Percentiles rank a stretch among this genome's conserved stretches.
Conservation (phyloP, 2,329 filamentous ascomycete species). For the Parascedosporium putredinis region DNA sequence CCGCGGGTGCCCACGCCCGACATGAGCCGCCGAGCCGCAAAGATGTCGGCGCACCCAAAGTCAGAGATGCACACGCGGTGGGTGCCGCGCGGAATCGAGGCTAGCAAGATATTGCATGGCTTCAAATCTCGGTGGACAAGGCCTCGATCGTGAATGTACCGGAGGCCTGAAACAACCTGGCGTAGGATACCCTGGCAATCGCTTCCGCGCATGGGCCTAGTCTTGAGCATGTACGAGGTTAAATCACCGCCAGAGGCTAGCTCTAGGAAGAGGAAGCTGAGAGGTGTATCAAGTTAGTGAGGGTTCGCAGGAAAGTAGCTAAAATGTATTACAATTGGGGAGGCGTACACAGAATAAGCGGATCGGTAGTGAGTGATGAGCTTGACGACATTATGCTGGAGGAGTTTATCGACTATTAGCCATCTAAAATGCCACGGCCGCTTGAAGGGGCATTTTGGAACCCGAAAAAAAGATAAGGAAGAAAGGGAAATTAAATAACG, state of each 20-base stretch:
- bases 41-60: slow-evolving; percentile 37
- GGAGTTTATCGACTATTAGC: no score
- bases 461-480: background rate
- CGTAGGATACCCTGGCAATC: slow-evolving; percentile 28
- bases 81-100: slow-evolving; percentile 29
- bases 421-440: no score
- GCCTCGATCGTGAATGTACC: slow-evolving; percentile 37
- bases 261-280: slow-evolving; percentile 47
- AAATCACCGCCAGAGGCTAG: slow-evolving; percentile 45
- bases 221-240: slow-evolving; percentile 32
- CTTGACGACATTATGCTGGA: slow-evolving; percentile 7
- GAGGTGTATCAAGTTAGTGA: slow-evolving; percentile 34
- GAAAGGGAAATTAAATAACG: background rate
- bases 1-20: slow-evolving; percentile 33
- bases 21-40: slow-evolving; percentile 29
- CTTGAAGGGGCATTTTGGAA: background rate
- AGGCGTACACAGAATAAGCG: slow-evolving; percentile 6
- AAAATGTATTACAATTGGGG: slow-evolving; percentile 35
- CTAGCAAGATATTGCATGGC: slow-evolving; percentile 42
- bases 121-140: slow-evolving; percentile 45
- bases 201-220: slow-evolving; percentile 29
- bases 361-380: background rate
- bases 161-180: slow-evolving; percentile 35
- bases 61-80: slow-evolving; percentile 41
- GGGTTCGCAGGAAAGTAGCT: slow-evolving; percentile 36